phyloP scores from a whole-genome alignment of 768 basidiomycete species.

The Termitomyces sp. region DNA sequence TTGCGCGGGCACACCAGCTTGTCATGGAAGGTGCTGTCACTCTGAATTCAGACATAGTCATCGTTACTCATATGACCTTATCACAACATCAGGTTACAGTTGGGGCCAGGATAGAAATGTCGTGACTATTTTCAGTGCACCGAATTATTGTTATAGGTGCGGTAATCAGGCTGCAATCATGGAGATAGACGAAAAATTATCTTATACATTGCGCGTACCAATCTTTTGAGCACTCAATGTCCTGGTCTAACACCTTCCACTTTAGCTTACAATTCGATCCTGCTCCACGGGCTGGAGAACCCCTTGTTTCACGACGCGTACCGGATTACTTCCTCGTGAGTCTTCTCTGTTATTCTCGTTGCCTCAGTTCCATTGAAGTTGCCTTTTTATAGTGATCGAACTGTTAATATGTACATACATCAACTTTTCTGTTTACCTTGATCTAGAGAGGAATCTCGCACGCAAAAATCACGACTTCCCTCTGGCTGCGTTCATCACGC shows the following conservation, averaged over 20 bases:
- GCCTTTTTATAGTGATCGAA: slow-evolving; percentile 15
- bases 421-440: slow-evolving; percentile 17
- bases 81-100: slow-evolving; percentile 61
- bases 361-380: not conserved
- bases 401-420: slow-evolving; percentile 21
- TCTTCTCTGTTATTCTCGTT: slow-evolving; percentile 8
- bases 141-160: slow-evolving; percentile 99
- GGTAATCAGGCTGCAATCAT: slow-evolving; percentile 99
- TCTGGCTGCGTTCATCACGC: not conserved
- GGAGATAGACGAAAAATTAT: slow-evolving; percentile 98
- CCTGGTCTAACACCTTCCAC: not conserved
- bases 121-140: slow-evolving; percentile 98
- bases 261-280: slow-evolving; percentile 98
- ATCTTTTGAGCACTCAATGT: not conserved
- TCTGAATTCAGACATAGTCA: not conserved
- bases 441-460: slow-evolving; percentile 16
- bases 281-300: slow-evolving; percentile 97
- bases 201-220: slow-evolving; percentile 78
- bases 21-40: slow-evolving; percentile 82
- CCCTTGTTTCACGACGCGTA: slow-evolving; percentile 92
- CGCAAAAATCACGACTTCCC: slow-evolving; percentile 8
- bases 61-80: not conserved
- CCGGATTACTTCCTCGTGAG: slow-evolving; percentile 91
- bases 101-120: slow-evolving; percentile 99
- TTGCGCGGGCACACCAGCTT: slow-evolving; percentile 90